phyloP scores from a whole-genome alignment of 2,329 filamentous ascomycete genomes.

The Orbilia oligospora region DNA sequence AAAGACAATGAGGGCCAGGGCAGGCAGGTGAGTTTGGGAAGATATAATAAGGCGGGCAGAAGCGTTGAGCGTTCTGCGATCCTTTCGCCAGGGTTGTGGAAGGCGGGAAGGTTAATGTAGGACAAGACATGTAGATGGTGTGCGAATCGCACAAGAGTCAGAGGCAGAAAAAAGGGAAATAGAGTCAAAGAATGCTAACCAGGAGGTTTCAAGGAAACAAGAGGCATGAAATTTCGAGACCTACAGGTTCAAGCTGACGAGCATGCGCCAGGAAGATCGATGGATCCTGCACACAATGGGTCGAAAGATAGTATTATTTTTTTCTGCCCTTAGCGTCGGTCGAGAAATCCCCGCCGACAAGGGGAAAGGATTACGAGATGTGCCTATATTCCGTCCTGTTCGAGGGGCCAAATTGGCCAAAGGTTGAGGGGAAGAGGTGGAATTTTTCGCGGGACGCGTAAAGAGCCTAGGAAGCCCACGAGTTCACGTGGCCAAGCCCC shows the following conservation, averaged over 20 bases:
- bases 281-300: conserved; percentile 54
- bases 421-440: conserved; percentile 37
- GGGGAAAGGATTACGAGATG: conserved; percentile 33
- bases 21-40: conserved; percentile 4
- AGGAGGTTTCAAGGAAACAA: conserved; percentile 39
- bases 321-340: conserved; percentile 43
- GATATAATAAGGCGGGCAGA: conserved; percentile 23
- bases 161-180: conserved; percentile 29
- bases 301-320: conserved; percentile 43
- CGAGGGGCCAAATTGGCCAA: conserved; percentile 46
- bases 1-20: conserved; percentile 21
- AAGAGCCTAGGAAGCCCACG: conserved; percentile 49
- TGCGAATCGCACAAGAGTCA: conserved; percentile 45
- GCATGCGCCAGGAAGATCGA: conserved; percentile 34
- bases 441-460: conserved; percentile 60
- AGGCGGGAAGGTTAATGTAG: conserved; percentile 5
- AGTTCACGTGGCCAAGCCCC: conserved; percentile 58
- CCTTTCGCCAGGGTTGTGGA: conserved; percentile 22
- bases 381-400: conserved; percentile 42
- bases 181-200: conserved; percentile 43
- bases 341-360: conserved; percentile 60
- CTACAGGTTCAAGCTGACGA: conserved; percentile 32
- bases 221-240: conserved; percentile 18
- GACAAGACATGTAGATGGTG: conserved; percentile 34
- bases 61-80: conserved; percentile 26